phyloP scores from a whole-genome alignment of 768 basidiomycete genomes.

The Podaxis pistillaris region DNA sequence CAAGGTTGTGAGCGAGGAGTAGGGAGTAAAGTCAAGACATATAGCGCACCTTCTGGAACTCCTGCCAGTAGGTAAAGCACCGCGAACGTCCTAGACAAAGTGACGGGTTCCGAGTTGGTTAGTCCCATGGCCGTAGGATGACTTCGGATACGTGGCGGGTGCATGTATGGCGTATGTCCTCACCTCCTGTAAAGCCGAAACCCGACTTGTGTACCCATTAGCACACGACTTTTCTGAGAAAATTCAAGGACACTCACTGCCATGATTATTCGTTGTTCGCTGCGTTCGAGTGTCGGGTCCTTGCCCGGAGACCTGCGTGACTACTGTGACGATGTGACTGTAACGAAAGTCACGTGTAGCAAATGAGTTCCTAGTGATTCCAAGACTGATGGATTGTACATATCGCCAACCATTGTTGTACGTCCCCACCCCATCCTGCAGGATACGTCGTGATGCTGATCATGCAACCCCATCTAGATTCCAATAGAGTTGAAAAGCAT shows the following conservation, averaged over 20 bases:
- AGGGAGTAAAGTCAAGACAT: not conserved
- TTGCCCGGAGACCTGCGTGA: conserved; percentile 5
- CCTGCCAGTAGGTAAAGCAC: conserved; percentile 93
- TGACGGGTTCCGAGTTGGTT: conserved; percentile 2
- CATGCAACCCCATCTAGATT: not conserved
- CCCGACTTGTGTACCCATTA: conserved; percentile 36
- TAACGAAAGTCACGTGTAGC: not conserved
- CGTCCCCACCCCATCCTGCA: not conserved
- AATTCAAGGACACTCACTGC: conserved; percentile 16
- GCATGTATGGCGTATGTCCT: conserved; percentile 2
- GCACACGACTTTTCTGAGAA: not conserved
- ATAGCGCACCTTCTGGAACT: conserved; percentile 65
- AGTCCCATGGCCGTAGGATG: conserved; percentile 5
- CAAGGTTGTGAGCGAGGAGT: not conserved
- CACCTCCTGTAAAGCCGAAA: conserved; percentile 46
- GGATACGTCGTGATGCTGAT: not conserved
- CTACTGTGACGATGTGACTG: not conserved
- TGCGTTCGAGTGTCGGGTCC: conserved; percentile 14
- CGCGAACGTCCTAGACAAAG: conserved; percentile 63
- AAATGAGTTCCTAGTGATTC: not conserved
- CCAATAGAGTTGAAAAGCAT: conserved; percentile 19
- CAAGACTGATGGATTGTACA: not conserved
- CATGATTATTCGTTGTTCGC: conserved; percentile 18
- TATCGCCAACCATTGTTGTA: not conserved
- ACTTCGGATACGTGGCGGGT: not conserved